These are phyloP conservation scores for Dothideomycetes sp. DNA, from an alignment of 2,329 filamentous ascomycete genomes.

Conservation along the genomic window DNA sequence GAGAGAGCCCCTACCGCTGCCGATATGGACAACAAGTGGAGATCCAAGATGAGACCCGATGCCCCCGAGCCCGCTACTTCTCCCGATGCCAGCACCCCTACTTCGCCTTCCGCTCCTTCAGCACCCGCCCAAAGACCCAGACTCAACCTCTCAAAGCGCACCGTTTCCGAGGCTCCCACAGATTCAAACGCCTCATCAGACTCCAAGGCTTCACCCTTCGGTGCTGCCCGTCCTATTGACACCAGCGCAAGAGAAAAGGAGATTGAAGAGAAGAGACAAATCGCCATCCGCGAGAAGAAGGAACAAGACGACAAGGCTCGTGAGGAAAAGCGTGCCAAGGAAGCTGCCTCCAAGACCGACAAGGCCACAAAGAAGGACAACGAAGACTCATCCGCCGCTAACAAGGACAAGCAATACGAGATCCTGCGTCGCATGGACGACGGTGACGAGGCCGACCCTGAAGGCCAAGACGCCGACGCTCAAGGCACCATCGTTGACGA, in stretches of 20 bases:
- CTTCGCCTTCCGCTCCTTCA: conserved; percentile 59
- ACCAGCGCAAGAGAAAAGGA: conserved; percentile 81
- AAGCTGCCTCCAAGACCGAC: conserved; percentile 50
- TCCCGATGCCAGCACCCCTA: conserved; percentile 65
- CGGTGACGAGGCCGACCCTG: conserved; percentile 25
- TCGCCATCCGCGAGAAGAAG: conserved; percentile 69
- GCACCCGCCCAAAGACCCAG: conserved; percentile 61
- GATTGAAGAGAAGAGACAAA: conserved; percentile 77
- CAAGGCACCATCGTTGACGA: conserved; percentile 42
- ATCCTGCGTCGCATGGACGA: conserved; percentile 42
- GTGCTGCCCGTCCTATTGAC: conserved; percentile 87
- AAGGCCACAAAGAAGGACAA: conserved; percentile 20
- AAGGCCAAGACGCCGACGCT: conserved; percentile 36
- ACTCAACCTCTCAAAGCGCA: conserved; percentile 83
- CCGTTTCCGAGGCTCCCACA: conserved; percentile 62
- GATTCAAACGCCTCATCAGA: conserved; percentile 39
- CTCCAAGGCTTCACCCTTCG: conserved; percentile 85
- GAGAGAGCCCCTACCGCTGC: conserved; percentile 75
- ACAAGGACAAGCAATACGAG: conserved; percentile 40
- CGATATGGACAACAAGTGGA: conserved; percentile 90
- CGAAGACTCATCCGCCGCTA: conserved; percentile 32
- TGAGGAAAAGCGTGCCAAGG: conserved; percentile 51
- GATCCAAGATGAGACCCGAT: conserved; percentile 83
- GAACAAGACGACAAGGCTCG: conserved; percentile 80
- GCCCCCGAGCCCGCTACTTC: conserved; percentile 54